These are phyloP conservation scores for Phytophthora kernoviae DNA, from an alignment of 352 stramenopile genomes.

Conservation along the genomic window DNA sequence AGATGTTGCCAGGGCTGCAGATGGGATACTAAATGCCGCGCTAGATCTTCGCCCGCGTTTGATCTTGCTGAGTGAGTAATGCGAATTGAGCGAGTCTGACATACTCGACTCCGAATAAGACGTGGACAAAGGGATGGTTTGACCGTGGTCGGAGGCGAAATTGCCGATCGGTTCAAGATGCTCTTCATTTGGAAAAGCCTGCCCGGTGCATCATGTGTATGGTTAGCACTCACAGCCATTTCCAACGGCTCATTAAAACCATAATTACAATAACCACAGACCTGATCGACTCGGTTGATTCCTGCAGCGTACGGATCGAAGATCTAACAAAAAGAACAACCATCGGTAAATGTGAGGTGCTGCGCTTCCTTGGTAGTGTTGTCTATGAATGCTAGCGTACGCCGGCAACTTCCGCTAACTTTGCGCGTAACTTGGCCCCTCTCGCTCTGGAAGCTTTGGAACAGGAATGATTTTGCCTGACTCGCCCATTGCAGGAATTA, in stretches of 20 bases:
- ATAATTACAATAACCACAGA: constrained; percentile 17
- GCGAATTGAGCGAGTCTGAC: constrained; percentile 51
- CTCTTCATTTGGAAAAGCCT: constrained; percentile 85
- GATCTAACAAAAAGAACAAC: constrained; percentile 40
- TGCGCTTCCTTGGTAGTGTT: background rate
- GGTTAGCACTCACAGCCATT: background rate
- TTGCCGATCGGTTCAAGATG: constrained; percentile 80
- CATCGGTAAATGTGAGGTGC: constrained; percentile 4
- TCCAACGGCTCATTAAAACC: background rate
- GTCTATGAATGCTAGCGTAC: constrained; percentile 30
- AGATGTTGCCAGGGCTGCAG: constrained; percentile 30
- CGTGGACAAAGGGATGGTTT: constrained; percentile 70
- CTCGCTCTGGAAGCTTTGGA: constrained; percentile 77
- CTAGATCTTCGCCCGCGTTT: constrained; percentile 62
- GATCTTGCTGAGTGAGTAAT: constrained; percentile 76
- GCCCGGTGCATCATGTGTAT: background rate
- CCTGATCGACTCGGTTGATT: constrained; percentile 74
- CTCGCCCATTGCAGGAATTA: constrained; percentile 80
- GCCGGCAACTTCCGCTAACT: constrained; percentile 65
- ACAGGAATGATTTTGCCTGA: constrained; percentile 56
- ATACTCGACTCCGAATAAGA: constrained; percentile 62
- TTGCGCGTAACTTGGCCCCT: constrained; percentile 64
- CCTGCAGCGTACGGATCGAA: constrained; percentile 79
- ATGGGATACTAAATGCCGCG: constrained; percentile 40
- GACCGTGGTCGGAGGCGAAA: constrained; percentile 68